Conservation (phyloP, 75 land plant species). For the Picea glauca region DNA sequence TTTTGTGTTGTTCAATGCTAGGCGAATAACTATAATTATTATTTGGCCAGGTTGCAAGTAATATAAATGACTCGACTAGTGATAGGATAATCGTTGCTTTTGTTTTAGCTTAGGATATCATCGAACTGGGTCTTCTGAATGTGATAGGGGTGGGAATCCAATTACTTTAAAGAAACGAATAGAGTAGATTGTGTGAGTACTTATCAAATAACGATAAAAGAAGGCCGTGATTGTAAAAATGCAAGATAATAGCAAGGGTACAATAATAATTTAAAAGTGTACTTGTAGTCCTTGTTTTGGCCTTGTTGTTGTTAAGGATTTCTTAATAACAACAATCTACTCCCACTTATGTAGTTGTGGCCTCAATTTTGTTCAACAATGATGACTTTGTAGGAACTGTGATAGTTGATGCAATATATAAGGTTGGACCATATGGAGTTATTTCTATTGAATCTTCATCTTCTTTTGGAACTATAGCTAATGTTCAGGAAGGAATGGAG, state of each 20-base stretch:
- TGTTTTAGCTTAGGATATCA: constrained; percentile 85
- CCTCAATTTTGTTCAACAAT: constrained; percentile 91
- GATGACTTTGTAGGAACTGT: constrained; percentile 82
- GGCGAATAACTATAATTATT: background rate
- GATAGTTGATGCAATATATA: constrained; percentile 99
- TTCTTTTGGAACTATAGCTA: constrained; percentile 91
- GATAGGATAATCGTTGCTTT: constrained; percentile 94
- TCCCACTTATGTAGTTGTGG: constrained; percentile 61
- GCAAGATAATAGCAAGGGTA: constrained; percentile 87
- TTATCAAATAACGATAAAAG: constrained; percentile 77
- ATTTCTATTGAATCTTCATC: constrained; percentile 97
- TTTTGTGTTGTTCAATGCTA: background rate
- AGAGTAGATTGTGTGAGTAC: constrained; percentile 71
- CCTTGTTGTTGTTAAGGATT: background rate
- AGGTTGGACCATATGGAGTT: constrained; percentile 97
- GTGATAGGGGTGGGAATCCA: constrained; percentile 95
- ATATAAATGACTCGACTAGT: constrained; percentile 86
- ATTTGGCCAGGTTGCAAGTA: constrained; percentile 71
- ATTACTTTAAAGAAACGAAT: constrained; percentile 91
- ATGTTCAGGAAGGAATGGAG: constrained; percentile 99
- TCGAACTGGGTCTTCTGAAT: constrained; percentile 73
- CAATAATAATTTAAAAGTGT: too few species aligned
- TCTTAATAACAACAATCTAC: background rate
- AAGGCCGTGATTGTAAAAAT: constrained; percentile 79
- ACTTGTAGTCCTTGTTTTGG: too few species aligned